Evolutionary conservation across 331 rosid genomes (phyloP).

Genomic region (Pyracantha coccinea): DNA sequence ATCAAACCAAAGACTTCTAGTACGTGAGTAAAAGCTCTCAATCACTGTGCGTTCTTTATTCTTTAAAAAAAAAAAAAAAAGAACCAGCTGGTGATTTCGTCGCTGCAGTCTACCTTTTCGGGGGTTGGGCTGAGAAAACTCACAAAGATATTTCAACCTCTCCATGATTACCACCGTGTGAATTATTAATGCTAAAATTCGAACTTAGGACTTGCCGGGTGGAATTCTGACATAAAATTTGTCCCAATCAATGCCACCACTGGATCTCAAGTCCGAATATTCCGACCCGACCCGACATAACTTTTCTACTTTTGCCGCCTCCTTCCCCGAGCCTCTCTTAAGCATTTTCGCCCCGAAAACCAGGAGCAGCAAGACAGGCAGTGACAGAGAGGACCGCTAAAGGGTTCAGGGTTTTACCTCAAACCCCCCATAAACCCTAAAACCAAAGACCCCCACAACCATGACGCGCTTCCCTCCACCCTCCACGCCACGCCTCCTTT

Average conservation of each 20-base stretch:
- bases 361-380: neutral
- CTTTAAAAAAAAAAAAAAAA: too few relatives aligned
- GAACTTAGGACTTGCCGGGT: fast-evolving
- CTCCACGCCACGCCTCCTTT: constrained; percentile 53
- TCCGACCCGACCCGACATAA: too few relatives aligned
- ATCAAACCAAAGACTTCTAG: too few relatives aligned
- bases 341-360: neutral
- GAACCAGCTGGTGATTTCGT: fast-evolving
- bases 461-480: constrained; percentile 60
- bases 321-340: too few relatives aligned
- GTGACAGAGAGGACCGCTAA: neutral
- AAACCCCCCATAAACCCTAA: neutral
- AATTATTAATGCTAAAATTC: too few relatives aligned
- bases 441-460: constrained; percentile 19
- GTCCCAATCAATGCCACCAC: too few relatives aligned
- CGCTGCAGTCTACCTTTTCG: fast-evolving
- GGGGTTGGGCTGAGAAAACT: fast-evolving
- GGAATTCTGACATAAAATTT: too few relatives aligned
- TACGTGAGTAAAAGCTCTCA: too few relatives aligned
- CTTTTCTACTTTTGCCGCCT: too few relatives aligned
- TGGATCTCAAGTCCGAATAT: too few relatives aligned
- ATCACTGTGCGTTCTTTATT: too few relatives aligned
- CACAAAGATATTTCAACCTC: fast-evolving
- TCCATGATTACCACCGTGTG: fast-evolving
- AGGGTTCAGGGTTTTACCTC: constrained; percentile 59